Evolutionary conservation across 2,329 filamentous ascomycete species (phyloP), one percentile per base, ranked within the genome.

Genomic region (Sporothrix inflata): DNA sequence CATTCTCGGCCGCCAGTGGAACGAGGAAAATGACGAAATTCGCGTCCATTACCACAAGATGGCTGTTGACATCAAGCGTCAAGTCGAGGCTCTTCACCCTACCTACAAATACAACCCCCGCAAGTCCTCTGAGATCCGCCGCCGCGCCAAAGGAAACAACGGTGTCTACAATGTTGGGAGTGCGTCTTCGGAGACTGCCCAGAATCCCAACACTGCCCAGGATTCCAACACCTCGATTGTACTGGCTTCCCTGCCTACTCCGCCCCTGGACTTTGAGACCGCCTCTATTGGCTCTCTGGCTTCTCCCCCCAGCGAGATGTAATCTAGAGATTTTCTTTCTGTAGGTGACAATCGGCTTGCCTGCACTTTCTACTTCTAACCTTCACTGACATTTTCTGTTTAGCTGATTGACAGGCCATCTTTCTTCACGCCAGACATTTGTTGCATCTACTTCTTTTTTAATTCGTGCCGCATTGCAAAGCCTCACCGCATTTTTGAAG

Each of bases 21-120:
- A 82, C 70, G 61, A 75, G 1, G 81, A 82, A 74, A 65, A 74
- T 0, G 74, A 75, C 19, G 78, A 80, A 34, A 71, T 80, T 14
- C 77, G 80, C 6, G 70, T 76, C n/a, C 74, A 76, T 60, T 82
- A 81, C 75, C 78, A 81, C 60, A 60, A 73, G 8, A 77, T 79
- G 77, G 77, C 79, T 0, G 76, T 78, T 5, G 73, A 76, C 11
- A 75, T 81, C 70, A 81, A 81, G 74, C 72, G 76, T 7, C 77
- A 78, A 19, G 75, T 80, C 9, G 75, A 78, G 8, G 70, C 76
- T 27, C 74, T 74, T 38, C 74, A 83, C 67, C 82, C 82, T 0
- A 75, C 80, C 66, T 84, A 84, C 75, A 79, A 80, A 71, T 84
- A 84, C 74, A 74, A 76, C 8, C 81, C 82, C 67, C 81, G 82